Conservation (phyloP, 768 basidiomycete genomes). For the Suillus sp. region DNA sequence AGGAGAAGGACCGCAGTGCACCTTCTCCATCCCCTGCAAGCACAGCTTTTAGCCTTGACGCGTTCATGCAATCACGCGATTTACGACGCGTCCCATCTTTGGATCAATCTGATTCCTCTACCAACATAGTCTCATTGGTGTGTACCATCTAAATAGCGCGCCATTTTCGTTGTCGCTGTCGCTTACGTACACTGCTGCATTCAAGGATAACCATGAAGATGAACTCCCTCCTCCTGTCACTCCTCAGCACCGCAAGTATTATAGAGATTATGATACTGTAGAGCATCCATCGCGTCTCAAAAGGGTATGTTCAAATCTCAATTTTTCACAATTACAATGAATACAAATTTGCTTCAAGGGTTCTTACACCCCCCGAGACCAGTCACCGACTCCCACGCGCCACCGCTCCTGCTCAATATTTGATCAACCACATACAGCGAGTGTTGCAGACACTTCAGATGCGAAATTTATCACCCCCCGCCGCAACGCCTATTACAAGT, state of each 20-base stretch:
- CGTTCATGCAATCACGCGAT: slow-evolving; percentile 60
- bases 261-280: slow-evolving; percentile 44
- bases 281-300: slow-evolving; percentile 35
- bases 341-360: slow-evolving; percentile 20
- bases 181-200: slow-evolving; percentile 18
- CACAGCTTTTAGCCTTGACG: slow-evolving; percentile 47
- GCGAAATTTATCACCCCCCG: slow-evolving; percentile 54
- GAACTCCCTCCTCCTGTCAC: slow-evolving; percentile 45
- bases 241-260: slow-evolving; percentile 63
- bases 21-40: slow-evolving; percentile 56
- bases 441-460: slow-evolving; percentile 36
- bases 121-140: slow-evolving; percentile 41
- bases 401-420: slow-evolving; percentile 36
- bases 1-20: slow-evolving; percentile 51
- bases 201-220: slow-evolving; percentile 35
- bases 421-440: slow-evolving; percentile 26
- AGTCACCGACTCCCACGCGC: slow-evolving; percentile 48
- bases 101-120: slow-evolving; percentile 35
- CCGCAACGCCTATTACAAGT: slow-evolving; percentile 42
- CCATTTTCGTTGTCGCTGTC: slow-evolving; percentile 22
- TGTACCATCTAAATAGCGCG: slow-evolving; percentile 29
- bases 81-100: slow-evolving; percentile 40
- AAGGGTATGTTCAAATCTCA: slow-evolving; percentile 23
- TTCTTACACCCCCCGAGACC: slow-evolving; percentile 37
- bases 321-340: slow-evolving; percentile 3